phyloP scores from a whole-genome alignment of 805 yeast species.

The Pichia nakasei region DNA sequence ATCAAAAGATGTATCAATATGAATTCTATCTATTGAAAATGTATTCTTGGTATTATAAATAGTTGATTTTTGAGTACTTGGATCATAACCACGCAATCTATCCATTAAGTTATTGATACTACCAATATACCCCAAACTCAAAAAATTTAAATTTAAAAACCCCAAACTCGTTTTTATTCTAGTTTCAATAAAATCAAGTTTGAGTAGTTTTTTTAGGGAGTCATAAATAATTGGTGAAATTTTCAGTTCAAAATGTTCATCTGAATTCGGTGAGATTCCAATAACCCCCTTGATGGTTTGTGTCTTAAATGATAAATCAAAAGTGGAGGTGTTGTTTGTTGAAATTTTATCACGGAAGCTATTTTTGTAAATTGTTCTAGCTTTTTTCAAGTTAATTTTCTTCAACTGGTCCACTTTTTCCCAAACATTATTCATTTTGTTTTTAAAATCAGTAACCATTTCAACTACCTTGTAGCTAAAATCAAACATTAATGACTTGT shows the following conservation, averaged over 20 bases:
- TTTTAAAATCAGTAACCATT: conserved; percentile 8
- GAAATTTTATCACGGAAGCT: too few species aligned
- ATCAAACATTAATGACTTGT: conserved; percentile 31
- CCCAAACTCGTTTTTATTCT: not conserved
- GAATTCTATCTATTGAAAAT: conserved; percentile 9
- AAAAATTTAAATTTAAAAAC: conserved; percentile 3
- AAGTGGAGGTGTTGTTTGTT: not conserved
- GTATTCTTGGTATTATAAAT: conserved; percentile 4
- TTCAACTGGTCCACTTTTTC: conserved; percentile 1
- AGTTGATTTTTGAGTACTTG: conserved; percentile 13
- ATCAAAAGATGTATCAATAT: not conserved
- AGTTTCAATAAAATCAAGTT: not conserved
- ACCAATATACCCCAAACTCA: conserved; percentile 1
- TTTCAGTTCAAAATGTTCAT: not conserved
- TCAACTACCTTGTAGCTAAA: conserved; percentile 11
- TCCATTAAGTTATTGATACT: conserved; percentile 13
- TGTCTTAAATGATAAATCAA: not conserved
- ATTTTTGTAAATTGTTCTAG: not conserved
- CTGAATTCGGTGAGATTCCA: not conserved
- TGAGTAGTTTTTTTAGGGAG: not conserved
- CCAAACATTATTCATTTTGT: conserved; percentile 12
- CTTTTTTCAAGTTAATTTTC: not conserved
- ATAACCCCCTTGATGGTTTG: not conserved
- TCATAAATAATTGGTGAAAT: conserved; percentile 1
- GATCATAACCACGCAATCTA: conserved; percentile 10